Conservation (phyloP, 768 basidiomycete genomes). For the Suillus subaureus region DNA sequence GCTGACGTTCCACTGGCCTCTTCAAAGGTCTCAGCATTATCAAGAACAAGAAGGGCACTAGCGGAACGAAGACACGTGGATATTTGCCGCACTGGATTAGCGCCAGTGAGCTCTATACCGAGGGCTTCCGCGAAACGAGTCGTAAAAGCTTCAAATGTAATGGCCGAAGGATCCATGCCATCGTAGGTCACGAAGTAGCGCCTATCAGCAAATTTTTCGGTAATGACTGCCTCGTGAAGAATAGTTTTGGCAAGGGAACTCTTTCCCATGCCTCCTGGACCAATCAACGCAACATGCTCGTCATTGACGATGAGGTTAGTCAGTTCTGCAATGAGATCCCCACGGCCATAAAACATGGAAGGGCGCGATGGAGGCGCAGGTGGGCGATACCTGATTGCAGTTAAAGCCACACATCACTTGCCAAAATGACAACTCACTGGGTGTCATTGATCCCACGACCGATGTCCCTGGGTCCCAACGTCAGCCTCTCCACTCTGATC, state of each 20-base stretch:
- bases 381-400: neutral
- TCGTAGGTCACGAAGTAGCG: no score
- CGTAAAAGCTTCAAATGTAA: no score
- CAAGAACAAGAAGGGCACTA: slow-evolving; percentile 1
- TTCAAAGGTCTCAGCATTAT: slow-evolving; percentile 2
- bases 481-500: neutral
- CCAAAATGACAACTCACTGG: neutral
- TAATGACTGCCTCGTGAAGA: no score
- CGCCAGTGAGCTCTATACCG: no score
- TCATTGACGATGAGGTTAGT: neutral
- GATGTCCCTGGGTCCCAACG: neutral
- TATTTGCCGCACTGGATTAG: no score
- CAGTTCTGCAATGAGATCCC: neutral
- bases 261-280: no score
- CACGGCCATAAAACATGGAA: neutral
- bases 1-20: neutral
- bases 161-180: no score
- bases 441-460: neutral
- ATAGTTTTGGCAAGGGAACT: no score
- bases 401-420: neutral
- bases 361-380: neutral
- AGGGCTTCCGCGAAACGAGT: no score
- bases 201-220: no score
- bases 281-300: slow-evolving; percentile 1
- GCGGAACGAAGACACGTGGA: neutral